These are phyloP conservation scores for Esteya vermicola DNA, from an alignment of 2,329 filamentous ascomycete species.

Conservation along the genomic window DNA sequence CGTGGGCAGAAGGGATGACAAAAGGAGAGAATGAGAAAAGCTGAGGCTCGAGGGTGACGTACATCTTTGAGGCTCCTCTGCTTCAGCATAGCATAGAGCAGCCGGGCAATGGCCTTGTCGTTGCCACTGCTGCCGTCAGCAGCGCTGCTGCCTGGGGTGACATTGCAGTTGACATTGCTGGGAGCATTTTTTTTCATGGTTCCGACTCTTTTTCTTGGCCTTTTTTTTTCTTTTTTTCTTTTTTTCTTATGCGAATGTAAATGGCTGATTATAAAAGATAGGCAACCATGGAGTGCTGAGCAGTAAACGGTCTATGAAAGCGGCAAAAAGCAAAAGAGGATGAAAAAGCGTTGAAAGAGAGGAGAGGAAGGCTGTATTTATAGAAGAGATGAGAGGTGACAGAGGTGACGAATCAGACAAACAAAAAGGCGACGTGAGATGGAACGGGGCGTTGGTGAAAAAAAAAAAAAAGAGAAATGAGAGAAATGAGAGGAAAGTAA, in stretches of 20 bases:
- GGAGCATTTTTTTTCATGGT: not conserved
- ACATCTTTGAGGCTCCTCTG: constrained; percentile 49
- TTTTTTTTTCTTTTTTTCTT: too few relatives aligned
- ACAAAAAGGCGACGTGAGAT: not conserved
- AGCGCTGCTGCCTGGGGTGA: not conserved
- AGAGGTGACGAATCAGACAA: not conserved
- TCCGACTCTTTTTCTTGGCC: not conserved
- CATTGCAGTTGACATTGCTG: not conserved
- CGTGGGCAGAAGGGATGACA: not conserved
- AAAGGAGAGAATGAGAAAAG: too few relatives aligned
- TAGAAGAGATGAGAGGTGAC: too few relatives aligned
- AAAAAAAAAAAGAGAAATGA: not conserved
- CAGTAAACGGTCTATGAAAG: too few relatives aligned
- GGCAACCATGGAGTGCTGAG: too few relatives aligned
- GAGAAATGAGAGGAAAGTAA: not conserved
- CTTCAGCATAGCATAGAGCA: constrained; percentile 44
- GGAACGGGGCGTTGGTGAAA: not conserved
- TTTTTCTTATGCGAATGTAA: too few relatives aligned
- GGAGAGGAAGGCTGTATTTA: too few relatives aligned
- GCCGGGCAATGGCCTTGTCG: constrained; percentile 42
- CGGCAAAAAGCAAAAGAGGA: too few relatives aligned
- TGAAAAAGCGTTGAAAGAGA: too few relatives aligned
- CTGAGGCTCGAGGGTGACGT: too few relatives aligned
- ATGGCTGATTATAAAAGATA: too few relatives aligned
- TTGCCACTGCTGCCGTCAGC: constrained; percentile 12